Evolutionary conservation across 2,329 filamentous ascomycete species (phyloP).

Genomic region (Cladophialophora chaetospira): DNA sequence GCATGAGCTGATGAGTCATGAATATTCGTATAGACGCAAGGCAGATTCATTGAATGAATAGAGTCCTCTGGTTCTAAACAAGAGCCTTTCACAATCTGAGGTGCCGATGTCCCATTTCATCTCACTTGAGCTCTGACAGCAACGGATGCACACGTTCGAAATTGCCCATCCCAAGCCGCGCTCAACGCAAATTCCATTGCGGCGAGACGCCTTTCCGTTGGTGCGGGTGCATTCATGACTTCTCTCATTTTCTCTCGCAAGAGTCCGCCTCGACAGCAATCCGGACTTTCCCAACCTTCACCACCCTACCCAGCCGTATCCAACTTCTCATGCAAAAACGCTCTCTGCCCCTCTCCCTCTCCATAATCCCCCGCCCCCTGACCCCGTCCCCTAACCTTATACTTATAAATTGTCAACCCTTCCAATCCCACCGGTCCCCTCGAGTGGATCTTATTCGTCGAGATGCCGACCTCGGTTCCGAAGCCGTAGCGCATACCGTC

Average conservation of each 20-base stretch:
- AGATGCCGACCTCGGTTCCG: conserved; percentile 96
- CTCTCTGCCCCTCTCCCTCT: conserved; percentile 54
- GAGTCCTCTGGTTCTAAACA: conserved; percentile 11
- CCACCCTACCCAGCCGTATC: conserved; percentile 24
- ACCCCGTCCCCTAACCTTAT: conserved; percentile 79
- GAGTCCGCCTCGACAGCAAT: not conserved
- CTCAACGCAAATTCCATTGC: no score
- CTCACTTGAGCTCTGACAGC: no score
- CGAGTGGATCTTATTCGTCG: conserved; percentile 97
- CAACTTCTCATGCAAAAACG: conserved; percentile 59
- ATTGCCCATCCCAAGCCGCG: no score
- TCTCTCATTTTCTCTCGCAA: no score
- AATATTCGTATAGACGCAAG: conserved; percentile 27
- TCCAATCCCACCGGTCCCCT: conserved; percentile 91
- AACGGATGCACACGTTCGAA: no score
- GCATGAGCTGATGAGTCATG: conserved; percentile 31
- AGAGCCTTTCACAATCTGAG: no score
- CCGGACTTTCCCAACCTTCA: not conserved
- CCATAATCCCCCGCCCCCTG: conserved; percentile 77
- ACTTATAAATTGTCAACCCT: conserved; percentile 96
- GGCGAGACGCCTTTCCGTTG: no score
- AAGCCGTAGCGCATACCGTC: conserved; percentile 98
- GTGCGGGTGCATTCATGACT: no score
- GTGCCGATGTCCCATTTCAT: no score
- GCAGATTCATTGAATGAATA: conserved; percentile 27